Evolutionary conservation across 495 filamentous ascomycete genomes (phyloP), one percentile per base, ranked within the genome.

Genomic region (Hyaloscypha hepaticicola): DNA sequence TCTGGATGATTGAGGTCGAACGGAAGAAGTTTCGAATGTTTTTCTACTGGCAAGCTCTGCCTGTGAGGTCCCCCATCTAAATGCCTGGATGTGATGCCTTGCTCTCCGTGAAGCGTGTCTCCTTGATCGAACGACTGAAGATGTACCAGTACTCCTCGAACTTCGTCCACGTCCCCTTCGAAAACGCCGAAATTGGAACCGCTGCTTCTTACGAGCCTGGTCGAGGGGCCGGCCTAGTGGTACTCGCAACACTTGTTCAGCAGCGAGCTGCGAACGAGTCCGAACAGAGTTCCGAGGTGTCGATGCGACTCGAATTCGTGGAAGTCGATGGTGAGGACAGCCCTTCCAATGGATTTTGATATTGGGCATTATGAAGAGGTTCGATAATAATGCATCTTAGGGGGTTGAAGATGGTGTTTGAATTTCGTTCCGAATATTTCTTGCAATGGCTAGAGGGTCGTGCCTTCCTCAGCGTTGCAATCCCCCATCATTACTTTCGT

Each of bases 291-390:
- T 33, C 3, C 38, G 33, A 27, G 56, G 69, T 33, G 69, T 63
- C 58, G 63, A 68, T 58, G 69, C 66, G 58, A 72, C 64, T 63
- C 58, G 60, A 55, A 76, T 73, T 61, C 72, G 74, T 25, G 78
- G 77, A 65, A 75, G 76, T 72, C 66, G 63, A 70, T 45, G 71
- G 73, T 76, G 72, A 72, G 75, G 75, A 75, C 75, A 77, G 69
- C 77, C 77, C 66, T 78, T 78, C 77, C 80, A 83, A 76, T 78
- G 73, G 71, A 80, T 78, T 74, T 74, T 77, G 73, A 77, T 72
- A 72, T 74, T 71, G 73, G 74, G 71, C 79, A 82, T 82, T 70
- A 72, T 78, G 70, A 66, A 29, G 22, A 29, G n/a, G 45, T 38
- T 34, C 12, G 16, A 29, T 63, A 67, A 60, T 22, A 28, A 67